Conservation (phyloP, 225 moss, liverwort and hornwort species). For the Straminergon stramineum region DNA sequence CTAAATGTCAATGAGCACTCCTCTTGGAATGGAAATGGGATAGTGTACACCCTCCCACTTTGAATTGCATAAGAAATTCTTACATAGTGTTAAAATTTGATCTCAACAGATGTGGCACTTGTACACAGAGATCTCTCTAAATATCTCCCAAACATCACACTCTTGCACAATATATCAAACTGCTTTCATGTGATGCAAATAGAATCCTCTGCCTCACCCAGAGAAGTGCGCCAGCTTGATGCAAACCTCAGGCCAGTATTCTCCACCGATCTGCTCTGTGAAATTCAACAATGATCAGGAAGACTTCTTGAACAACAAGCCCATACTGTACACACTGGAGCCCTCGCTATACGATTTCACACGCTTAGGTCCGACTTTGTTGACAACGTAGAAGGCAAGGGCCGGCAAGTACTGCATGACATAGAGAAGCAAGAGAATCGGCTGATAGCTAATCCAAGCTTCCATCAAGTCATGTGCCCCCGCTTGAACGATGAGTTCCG, state of each 20-base stretch:
- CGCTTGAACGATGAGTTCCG: constrained; percentile 60
- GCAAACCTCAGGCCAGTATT: not conserved
- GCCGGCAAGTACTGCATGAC: constrained; percentile 45
- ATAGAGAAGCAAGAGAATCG: constrained; percentile 47
- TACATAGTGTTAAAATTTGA: not conserved
- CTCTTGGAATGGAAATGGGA: not conserved
- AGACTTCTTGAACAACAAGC: constrained; percentile 32
- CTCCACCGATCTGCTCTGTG: not conserved
- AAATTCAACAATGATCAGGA: not conserved
- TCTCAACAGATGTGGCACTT: not conserved
- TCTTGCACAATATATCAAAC: too few relatives aligned
- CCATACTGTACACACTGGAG: constrained; percentile 9
- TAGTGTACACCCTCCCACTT: not conserved
- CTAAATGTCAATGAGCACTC: not conserved
- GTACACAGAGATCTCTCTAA: not conserved
- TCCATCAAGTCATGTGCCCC: constrained; percentile 55
- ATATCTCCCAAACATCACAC: not conserved
- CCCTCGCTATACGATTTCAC: constrained; percentile 34
- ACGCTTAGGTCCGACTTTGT: constrained; percentile 44
- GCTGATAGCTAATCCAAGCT: constrained; percentile 68
- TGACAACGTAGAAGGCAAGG: constrained; percentile 26
- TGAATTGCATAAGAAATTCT: not conserved
- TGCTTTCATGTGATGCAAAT: not conserved
- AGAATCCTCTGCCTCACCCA: not conserved
- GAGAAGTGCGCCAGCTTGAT: not conserved